Percentiles rank a stretch among this genome's conserved stretches.
These are phyloP conservation scores for Exophiala xenobiotica DNA, from an alignment of 2,329 filamentous ascomycete species.

Conservation along the genomic window DNA sequence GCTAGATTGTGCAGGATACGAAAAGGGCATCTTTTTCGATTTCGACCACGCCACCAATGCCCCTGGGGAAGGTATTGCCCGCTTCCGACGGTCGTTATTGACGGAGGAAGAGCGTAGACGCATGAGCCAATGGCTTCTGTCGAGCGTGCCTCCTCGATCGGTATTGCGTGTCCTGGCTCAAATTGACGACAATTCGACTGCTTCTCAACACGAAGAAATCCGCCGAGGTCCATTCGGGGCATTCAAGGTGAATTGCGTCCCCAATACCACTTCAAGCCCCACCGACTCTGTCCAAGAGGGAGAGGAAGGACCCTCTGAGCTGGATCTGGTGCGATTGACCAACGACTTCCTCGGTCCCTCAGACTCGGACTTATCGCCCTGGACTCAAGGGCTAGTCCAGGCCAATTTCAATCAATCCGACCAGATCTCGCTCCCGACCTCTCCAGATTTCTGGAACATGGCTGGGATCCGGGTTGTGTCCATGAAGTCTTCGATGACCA, in stretches of 20 bases:
- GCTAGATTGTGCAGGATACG: conserved; percentile 43
- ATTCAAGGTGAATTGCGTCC: conserved; percentile 10
- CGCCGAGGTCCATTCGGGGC: conserved; percentile 19
- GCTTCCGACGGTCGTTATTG: conserved; percentile 46
- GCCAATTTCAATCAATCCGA: conserved; percentile 5
- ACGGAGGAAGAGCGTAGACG: conserved; percentile 38
- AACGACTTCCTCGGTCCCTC: not conserved
- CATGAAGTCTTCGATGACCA: conserved; percentile 1
- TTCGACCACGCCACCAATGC: conserved; percentile 29
- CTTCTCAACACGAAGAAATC: not conserved
- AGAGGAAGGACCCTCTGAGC: no score
- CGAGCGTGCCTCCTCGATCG: conserved; percentile 34
- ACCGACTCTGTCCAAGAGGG: not conserved
- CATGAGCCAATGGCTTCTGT: conserved; percentile 40
- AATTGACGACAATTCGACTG: conserved; percentile 35
- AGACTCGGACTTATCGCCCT: not conserved
- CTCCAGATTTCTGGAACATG: conserved; percentile 4
- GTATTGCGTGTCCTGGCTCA: conserved; percentile 23
- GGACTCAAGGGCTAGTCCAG: conserved; percentile 1
- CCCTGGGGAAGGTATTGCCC: conserved; percentile 7
- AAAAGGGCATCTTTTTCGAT: conserved; percentile 41
- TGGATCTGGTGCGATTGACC: not conserved
- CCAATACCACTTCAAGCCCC: no score
- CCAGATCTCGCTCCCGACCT: not conserved
- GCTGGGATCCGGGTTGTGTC: conserved; percentile 1